Percentiles rank a stretch among this genome's conserved stretches.
These are phyloP conservation scores for Lipomyces oligophaga DNA, from an alignment of 805 yeast genomes.

Conservation along the genomic window DNA sequence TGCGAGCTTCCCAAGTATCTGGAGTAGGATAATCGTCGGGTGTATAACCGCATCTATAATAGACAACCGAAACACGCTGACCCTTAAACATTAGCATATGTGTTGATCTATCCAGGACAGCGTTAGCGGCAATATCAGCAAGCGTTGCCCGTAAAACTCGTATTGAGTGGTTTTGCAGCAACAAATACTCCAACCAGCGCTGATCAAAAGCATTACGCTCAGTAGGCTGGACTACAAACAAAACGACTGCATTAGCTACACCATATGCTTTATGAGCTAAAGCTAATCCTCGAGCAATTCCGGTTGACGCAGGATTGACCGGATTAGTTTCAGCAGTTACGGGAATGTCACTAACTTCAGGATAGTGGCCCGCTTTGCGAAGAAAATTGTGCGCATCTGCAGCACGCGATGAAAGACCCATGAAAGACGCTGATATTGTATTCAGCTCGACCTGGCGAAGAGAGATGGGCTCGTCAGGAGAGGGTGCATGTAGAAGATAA, in stretches of 20 bases:
- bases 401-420: constrained; percentile 79
- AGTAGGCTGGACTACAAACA: constrained; percentile 76
- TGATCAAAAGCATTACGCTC: constrained; percentile 94
- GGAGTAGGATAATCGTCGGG: constrained; percentile 72
- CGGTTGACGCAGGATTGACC: constrained; percentile 57
- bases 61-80: constrained; percentile 78
- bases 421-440: constrained; percentile 93
- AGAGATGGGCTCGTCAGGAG: constrained; percentile 37
- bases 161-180: constrained; percentile 55
- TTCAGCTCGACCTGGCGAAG: constrained; percentile 96
- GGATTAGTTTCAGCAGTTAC: constrained; percentile 46
- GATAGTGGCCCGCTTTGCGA: constrained; percentile 14
- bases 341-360: neutral
- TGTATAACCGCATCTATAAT: constrained; percentile 84
- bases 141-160: constrained; percentile 65
- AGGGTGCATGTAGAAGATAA: constrained; percentile 62
- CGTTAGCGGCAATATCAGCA: constrained; percentile 47
- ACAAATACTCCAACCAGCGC: constrained; percentile 69
- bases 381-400: constrained; percentile 66
- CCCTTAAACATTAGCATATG: constrained; percentile 33
- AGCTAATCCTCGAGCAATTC: constrained; percentile 66
- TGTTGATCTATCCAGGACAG: constrained; percentile 5
- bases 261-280: constrained; percentile 59
- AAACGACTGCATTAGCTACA: constrained; percentile 42
- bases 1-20: constrained; percentile 73